Conservation (phyloP, 2,329 filamentous ascomycete genomes). For the Pseudogymnoascus sp. region DNA sequence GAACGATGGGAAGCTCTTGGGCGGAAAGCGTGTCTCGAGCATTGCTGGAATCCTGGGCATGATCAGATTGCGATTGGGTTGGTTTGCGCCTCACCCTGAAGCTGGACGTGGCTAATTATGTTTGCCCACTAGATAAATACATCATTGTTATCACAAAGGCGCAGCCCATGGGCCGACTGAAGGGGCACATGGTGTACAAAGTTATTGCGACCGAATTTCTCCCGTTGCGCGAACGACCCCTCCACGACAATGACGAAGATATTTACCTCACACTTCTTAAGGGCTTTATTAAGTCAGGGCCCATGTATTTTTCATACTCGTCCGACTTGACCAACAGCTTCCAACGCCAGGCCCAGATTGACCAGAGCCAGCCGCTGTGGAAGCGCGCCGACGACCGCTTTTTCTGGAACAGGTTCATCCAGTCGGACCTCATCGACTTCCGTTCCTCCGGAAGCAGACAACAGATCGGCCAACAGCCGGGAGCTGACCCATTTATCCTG, state of each 20-base stretch:
- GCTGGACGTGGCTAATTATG: background rate
- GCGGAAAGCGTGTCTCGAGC: constrained; percentile 79
- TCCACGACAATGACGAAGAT: constrained; percentile 91
- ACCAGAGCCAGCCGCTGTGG: constrained; percentile 71
- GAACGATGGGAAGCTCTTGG: constrained; percentile 66
- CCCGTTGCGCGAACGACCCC: constrained; percentile 81
- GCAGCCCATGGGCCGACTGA: constrained; percentile 78
- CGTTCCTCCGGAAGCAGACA: constrained; percentile 54
- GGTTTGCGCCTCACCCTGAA: constrained; percentile 23
- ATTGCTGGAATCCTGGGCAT: constrained; percentile 92
- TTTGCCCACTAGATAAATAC: constrained; percentile 64
- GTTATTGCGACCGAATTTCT: constrained; percentile 85
- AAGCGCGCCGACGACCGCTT: constrained; percentile 90
- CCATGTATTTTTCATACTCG: constrained; percentile 98
- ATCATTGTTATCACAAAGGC: constrained; percentile 94
- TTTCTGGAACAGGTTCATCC: constrained; percentile 96
- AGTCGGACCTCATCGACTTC: constrained; percentile 86
- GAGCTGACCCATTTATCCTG: constrained; percentile 82
- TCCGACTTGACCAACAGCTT: constrained; percentile 95
- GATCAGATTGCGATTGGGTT: constrained; percentile 87
- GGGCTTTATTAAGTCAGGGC: constrained; percentile 68
- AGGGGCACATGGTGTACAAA: constrained; percentile 95
- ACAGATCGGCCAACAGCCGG: constrained; percentile 61
- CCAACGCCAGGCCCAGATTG: constrained; percentile 77
- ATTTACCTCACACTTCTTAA: constrained; percentile 78